These are phyloP conservation scores for Salix dunnii DNA, from an alignment of 345 rosid species.

Conservation along the genomic window DNA sequence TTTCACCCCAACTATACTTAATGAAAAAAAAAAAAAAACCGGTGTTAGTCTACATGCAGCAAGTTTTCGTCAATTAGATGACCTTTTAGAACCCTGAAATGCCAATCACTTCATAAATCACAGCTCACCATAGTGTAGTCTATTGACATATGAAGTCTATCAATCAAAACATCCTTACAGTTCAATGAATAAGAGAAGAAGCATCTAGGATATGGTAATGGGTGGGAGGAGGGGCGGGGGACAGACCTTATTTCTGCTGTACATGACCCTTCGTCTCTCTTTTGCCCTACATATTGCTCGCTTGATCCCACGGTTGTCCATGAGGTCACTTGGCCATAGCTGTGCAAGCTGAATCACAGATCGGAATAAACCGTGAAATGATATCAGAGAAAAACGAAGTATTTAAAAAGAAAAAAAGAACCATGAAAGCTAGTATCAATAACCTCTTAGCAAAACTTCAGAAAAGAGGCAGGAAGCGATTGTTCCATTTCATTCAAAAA, in stretches of 20 bases:
- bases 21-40: background rate
- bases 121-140: background rate
- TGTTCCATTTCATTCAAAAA: background rate
- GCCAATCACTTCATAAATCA: background rate
- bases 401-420: background rate
- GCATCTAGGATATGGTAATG: background rate
- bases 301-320: conserved; percentile 90
- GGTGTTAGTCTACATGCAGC: background rate
- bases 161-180: background rate
- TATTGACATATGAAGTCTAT: background rate
- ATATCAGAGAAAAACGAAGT: conserved; percentile 6
- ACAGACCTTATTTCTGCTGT: conserved; percentile 45
- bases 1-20: background rate
- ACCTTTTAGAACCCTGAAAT: background rate
- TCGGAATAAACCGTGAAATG: conserved; percentile 21
- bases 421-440: background rate
- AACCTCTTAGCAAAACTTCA: background rate
- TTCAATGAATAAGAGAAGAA: background rate
- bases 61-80: background rate
- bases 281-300: conserved; percentile 82
- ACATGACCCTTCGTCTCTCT: conserved; percentile 57
- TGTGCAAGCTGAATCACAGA: conserved; percentile 64
- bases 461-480: background rate
- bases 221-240: background rate
- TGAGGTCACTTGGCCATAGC: conserved; percentile 77